These are phyloP conservation scores for Penicillium sp. DNA, from an alignment of 2,329 filamentous ascomycete species.

Conservation along the genomic window DNA sequence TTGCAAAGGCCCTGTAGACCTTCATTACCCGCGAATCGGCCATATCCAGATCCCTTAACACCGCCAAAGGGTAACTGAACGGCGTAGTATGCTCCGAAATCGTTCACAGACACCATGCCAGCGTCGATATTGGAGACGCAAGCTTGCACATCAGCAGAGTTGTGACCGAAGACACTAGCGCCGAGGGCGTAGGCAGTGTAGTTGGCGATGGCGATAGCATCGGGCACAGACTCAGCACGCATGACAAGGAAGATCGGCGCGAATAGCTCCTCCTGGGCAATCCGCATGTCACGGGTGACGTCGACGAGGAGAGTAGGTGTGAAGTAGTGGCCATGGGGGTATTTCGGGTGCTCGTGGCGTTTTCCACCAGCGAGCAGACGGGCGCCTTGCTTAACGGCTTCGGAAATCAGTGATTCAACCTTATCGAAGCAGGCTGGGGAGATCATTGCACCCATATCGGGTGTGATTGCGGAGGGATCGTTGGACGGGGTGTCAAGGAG, in stretches of 20 bases:
- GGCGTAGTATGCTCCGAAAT: slow-evolving; percentile 91
- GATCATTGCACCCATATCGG: slow-evolving; percentile 86
- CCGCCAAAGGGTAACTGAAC: slow-evolving; percentile 94
- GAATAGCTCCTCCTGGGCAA: slow-evolving; percentile 90
- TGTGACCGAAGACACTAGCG: slow-evolving; percentile 78
- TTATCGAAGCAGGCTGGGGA: slow-evolving; percentile 72
- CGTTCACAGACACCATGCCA: slow-evolving; percentile 93
- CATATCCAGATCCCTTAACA: slow-evolving; percentile 85
- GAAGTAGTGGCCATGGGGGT: slow-evolving; percentile 87
- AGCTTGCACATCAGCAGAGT: slow-evolving; percentile 60
- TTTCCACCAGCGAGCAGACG: slow-evolving; percentile 77
- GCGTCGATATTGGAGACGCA: slow-evolving; percentile 70
- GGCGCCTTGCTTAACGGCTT: slow-evolving; percentile 77
- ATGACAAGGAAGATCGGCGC: slow-evolving; percentile 87
- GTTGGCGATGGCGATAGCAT: slow-evolving; percentile 79
- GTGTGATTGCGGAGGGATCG: slow-evolving; percentile 28
- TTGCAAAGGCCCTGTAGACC: slow-evolving; percentile 84
- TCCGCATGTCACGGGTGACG: slow-evolving; percentile 79
- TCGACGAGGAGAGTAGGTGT: slow-evolving; percentile 85
- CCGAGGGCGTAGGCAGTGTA: slow-evolving; percentile 82
- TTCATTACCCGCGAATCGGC: slow-evolving; percentile 87
- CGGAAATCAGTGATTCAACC: slow-evolving; percentile 72
- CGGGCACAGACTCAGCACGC: slow-evolving; percentile 63
- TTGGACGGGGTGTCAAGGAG: slow-evolving; percentile 49
- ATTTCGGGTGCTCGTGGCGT: slow-evolving; percentile 67